These are phyloP conservation scores for Cladorrhinum sp. DNA, from an alignment of 2,329 filamentous ascomycete species.

Conservation along the genomic window DNA sequence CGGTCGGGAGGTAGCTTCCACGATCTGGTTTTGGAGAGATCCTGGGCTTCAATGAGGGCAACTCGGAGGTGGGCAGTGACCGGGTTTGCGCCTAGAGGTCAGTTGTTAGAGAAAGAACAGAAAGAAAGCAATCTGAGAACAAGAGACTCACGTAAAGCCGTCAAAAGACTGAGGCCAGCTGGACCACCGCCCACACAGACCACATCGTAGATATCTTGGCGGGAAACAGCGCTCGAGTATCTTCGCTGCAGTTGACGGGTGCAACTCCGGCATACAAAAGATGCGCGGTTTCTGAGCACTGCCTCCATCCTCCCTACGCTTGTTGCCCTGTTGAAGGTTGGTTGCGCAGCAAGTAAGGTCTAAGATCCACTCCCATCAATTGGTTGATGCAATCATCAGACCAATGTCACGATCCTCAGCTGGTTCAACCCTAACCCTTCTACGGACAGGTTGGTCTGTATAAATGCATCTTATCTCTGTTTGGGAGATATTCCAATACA, in stretches of 20 bases:
- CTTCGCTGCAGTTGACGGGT: constrained; percentile 39
- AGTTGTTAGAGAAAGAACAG: constrained; percentile 3
- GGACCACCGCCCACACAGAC: constrained; percentile 89
- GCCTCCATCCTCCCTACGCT: constrained; percentile 24
- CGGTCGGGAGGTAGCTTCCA: constrained; percentile 65
- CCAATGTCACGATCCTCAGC: neutral
- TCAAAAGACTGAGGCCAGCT: constrained; percentile 78
- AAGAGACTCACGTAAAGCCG: constrained; percentile 64
- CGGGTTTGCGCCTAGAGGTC: constrained; percentile 64
- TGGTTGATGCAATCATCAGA: neutral
- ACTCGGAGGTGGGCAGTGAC: constrained; percentile 74
- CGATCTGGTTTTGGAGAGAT: constrained; percentile 65
- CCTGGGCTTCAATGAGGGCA: constrained; percentile 86
- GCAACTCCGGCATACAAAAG: constrained; percentile 48
- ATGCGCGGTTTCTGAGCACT: constrained; percentile 23
- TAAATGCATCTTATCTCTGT: neutral
- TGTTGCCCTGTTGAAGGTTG: neutral
- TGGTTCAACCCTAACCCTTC: constrained; percentile 15
- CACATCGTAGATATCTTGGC: constrained; percentile 82
- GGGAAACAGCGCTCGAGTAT: constrained; percentile 40
- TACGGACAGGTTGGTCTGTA: neutral
- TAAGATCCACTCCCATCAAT: neutral
- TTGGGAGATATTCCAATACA: neutral
- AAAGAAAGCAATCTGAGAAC: neutral
- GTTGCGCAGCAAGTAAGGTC: neutral